Conservation (phyloP, 495 filamentous ascomycete genomes). For the Penicillium goetzii region DNA sequence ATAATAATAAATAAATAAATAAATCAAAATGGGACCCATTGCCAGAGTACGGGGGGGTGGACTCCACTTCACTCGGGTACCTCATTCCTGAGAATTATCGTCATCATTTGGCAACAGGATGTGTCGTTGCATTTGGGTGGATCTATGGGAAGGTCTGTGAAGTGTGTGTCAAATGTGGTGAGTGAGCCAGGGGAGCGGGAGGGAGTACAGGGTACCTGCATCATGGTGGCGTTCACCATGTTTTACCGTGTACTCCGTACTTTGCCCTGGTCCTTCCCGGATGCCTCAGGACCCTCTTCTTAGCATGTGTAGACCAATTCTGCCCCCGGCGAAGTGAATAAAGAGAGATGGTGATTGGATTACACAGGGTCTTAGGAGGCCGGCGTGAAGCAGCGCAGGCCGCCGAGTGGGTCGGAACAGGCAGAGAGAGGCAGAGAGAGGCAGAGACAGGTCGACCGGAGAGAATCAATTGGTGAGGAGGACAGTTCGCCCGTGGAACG, state of each 20-base stretch:
- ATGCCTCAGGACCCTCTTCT: neutral
- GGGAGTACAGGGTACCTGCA: constrained; percentile 32
- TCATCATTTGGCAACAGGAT: constrained; percentile 38
- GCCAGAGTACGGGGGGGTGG: constrained; percentile 15
- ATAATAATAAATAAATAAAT: no score
- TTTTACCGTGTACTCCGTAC: constrained; percentile 28
- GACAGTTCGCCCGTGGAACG: constrained; percentile 36
- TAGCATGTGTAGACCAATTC: neutral
- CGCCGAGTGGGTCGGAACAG: constrained; percentile 35
- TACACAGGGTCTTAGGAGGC: constrained; percentile 3
- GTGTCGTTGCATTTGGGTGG: constrained; percentile 11
- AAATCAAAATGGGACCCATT: constrained; percentile 14
- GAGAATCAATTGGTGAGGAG: constrained; percentile 34
- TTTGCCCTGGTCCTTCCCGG: neutral
- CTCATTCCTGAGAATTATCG: constrained; percentile 50
- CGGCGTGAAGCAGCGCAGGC: constrained; percentile 30
- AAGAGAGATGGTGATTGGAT: constrained; percentile 19
- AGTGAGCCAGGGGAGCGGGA: neutral
- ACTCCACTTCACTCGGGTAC: constrained; percentile 39
- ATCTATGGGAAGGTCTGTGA: constrained; percentile 22
- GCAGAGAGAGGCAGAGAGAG: constrained; percentile 5
- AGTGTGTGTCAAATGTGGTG: neutral
- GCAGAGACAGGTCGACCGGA: constrained; percentile 13
- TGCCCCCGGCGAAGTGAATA: constrained; percentile 8
- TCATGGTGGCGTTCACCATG: constrained; percentile 19